These are phyloP conservation scores for Leccinellum rugosiceps DNA, from an alignment of 768 basidiomycete genomes.

Conservation along the genomic window DNA sequence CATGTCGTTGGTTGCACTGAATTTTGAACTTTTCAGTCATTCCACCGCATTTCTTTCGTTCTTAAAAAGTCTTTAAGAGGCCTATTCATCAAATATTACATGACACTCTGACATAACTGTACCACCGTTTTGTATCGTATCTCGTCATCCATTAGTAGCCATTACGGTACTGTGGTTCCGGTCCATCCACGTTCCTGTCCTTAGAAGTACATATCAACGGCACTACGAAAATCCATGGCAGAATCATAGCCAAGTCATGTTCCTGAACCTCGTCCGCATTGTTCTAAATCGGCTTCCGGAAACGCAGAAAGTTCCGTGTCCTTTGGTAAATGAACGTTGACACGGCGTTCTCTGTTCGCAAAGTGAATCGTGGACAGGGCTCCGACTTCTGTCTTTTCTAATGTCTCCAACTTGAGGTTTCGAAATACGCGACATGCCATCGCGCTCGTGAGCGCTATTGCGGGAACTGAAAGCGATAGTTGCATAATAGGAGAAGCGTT, in stretches of 20 bases:
- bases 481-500: slow-evolving; percentile 22
- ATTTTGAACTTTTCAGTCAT: slow-evolving; percentile 1
- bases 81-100: not conserved
- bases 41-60: not conserved
- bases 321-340: slow-evolving; percentile 1
- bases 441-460: slow-evolving; percentile 28
- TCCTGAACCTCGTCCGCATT: not conserved
- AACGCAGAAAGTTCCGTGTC: not conserved
- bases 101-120: not conserved
- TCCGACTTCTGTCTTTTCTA: slow-evolving; percentile 5
- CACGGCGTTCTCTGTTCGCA: not conserved
- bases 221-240: not conserved
- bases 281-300: not conserved
- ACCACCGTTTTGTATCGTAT: slow-evolving; percentile 19
- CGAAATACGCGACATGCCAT: slow-evolving; percentile 37
- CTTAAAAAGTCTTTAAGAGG: not conserved
- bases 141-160: not conserved
- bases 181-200: not conserved
- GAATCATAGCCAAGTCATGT: not conserved
- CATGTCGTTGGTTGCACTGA: slow-evolving; percentile 6
- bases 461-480: slow-evolving; percentile 24
- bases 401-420: slow-evolving; percentile 26
- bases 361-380: slow-evolving; percentile 20
- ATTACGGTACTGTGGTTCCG: slow-evolving; percentile 1
- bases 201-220: not conserved